Conservation (phyloP, 129 eudicot genomes). For the Chrysanthemum makinoi region DNA sequence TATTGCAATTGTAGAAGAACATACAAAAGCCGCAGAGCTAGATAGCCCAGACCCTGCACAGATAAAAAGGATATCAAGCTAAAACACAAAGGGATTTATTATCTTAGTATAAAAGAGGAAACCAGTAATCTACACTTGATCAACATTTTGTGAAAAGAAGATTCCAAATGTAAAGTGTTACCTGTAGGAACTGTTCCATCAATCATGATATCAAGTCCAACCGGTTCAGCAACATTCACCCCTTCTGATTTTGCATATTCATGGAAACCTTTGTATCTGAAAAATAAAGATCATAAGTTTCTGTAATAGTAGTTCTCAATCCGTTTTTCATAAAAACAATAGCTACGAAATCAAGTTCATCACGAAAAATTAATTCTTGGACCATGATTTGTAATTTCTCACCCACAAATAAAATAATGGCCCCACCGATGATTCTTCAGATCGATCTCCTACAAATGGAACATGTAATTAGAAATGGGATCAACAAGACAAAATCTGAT, state of each 20-base stretch:
- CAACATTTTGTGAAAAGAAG: neutral
- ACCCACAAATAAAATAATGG: constrained; percentile 98
- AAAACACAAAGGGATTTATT: neutral
- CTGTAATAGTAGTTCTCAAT: neutral
- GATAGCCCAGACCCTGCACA: constrained; percentile 88
- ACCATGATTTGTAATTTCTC: constrained; percentile 25
- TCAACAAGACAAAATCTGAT: neutral
- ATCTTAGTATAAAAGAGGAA: neutral
- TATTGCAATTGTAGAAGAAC: constrained; percentile 93
- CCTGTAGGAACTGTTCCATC: constrained; percentile 99
- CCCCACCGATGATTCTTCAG: constrained; percentile 97
- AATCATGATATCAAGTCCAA: constrained; percentile 87
- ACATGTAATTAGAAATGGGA: neutral
- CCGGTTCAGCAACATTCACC: constrained; percentile 63
- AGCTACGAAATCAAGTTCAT: constrained; percentile 1
- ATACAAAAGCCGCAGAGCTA: constrained; percentile 98
- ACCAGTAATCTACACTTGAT: constrained; percentile 3
- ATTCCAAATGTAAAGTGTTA: constrained; percentile 21
- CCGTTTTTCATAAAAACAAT: too few species aligned
- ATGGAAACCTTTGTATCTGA: constrained; percentile 89
- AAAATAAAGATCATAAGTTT: constrained; percentile 16
- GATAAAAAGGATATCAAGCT: constrained; percentile 13
- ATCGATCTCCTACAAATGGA: constrained; percentile 70
- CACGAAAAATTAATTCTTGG: neutral
- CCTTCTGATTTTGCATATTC: constrained; percentile 81